Evolutionary conservation across 2,329 filamentous ascomycete species (phyloP).

Genomic region (Stylonectria norvegica): DNA sequence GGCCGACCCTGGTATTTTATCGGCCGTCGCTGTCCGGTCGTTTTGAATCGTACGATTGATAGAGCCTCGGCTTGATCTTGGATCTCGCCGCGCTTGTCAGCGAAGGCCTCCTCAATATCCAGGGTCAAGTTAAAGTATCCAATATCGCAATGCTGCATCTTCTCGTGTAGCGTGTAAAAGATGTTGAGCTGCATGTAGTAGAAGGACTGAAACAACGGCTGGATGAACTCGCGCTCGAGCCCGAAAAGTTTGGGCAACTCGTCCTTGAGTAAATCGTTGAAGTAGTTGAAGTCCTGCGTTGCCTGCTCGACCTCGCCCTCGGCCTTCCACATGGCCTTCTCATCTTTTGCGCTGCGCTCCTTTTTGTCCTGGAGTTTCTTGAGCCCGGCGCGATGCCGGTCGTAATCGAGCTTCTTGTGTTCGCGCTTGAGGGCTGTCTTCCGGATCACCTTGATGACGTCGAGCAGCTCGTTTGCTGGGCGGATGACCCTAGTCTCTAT

Average conservation of each 20-base stretch:
- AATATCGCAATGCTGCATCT: conserved; percentile 96
- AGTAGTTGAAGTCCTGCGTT: conserved; percentile 96
- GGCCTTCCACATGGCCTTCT: conserved; percentile 94
- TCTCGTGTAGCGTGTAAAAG: conserved; percentile 96
- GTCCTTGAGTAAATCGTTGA: conserved; percentile 94
- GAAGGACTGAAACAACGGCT: conserved; percentile 95
- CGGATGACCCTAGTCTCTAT: conserved; percentile 89
- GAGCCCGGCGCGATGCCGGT: conserved; percentile 74
- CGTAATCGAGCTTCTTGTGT: conserved; percentile 96
- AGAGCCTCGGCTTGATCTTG: conserved; percentile 81
- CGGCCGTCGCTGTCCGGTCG: conserved; percentile 66
- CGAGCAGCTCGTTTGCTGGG: conserved; percentile 87
- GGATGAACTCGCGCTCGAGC: conserved; percentile 91
- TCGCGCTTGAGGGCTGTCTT: conserved; percentile 87
- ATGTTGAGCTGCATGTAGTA: conserved; percentile 99
- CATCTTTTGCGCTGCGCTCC: conserved; percentile 91
- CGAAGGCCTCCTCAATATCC: conserved; percentile 88
- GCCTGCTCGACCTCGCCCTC: conserved; percentile 88
- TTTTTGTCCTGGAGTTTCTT: conserved; percentile 99
- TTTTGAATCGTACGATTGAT: conserved; percentile 86
- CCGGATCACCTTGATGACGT: conserved; percentile 91
- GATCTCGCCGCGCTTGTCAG: conserved; percentile 82
- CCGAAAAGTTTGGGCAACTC: conserved; percentile 89
- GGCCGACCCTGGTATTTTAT: conserved; percentile 58
- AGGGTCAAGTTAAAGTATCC: conserved; percentile 92